Conservation (phyloP, 2,329 filamentous ascomycete genomes). For the Chrysosporium keratinophilum region DNA sequence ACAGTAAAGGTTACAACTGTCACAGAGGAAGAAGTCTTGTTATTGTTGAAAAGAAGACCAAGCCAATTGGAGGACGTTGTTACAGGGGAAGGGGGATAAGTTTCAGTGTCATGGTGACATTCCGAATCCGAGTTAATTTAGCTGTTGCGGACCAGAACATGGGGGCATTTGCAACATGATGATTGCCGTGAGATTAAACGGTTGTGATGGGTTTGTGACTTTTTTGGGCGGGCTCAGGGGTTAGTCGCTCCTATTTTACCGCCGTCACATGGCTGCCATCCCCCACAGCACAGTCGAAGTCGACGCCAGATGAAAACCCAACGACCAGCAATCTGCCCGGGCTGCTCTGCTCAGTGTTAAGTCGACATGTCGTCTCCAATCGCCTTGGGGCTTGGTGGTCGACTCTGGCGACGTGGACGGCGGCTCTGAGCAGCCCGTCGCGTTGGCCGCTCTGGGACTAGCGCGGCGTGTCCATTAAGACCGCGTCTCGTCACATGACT, state of each 20-base stretch:
- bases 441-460: neutral
- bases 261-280: constrained; percentile 3
- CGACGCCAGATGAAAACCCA: neutral
- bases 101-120: constrained; percentile 12
- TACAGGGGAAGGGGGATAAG: constrained; percentile 4
- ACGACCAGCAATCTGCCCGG: too few species aligned
- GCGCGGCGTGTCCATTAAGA: neutral
- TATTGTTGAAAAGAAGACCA: neutral
- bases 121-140: constrained; percentile 4
- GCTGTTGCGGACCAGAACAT: neutral
- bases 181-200: neutral
- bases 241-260: constrained; percentile 7
- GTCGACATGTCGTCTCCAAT: neutral
- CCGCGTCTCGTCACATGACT: neutral
- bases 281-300: neutral
- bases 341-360: neutral
- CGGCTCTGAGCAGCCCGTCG: neutral
- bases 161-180: neutral
- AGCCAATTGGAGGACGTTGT: neutral
- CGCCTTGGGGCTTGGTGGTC: neutral
- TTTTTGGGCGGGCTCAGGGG: neutral
- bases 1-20: neutral
- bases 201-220: too few species aligned
- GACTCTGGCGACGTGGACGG: neutral
- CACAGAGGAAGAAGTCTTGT: neutral